A percentile compares a stretch with the other conserved stretches of the same genome.
phyloP scores from a whole-genome alignment of 768 basidiomycete species.

The Calvatia gigantea region DNA sequence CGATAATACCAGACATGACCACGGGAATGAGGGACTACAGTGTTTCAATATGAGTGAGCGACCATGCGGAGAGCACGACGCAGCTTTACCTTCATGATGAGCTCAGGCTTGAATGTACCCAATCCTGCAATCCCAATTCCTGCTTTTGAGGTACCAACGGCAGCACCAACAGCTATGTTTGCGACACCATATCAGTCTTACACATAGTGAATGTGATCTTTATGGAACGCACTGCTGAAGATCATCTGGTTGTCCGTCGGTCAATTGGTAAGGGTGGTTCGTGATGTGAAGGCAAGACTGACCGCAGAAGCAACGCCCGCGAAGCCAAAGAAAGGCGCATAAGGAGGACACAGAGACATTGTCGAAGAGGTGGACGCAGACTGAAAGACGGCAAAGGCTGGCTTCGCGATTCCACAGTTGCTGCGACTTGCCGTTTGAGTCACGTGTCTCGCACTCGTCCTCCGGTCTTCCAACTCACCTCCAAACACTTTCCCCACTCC shows the following conservation, averaged over 20 bases:
- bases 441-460: conserved; percentile 4
- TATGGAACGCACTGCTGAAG: conserved; percentile 75
- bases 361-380: conserved; percentile 1
- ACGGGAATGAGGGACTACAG: conserved; percentile 88
- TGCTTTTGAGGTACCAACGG: conserved; percentile 93
- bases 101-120: conserved; percentile 90
- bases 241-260: conserved; percentile 65
- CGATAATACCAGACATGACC: conserved; percentile 98
- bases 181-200: conserved; percentile 8
- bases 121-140: conserved; percentile 97
- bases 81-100: conserved; percentile 98
- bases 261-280: neutral
- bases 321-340: conserved; percentile 97
- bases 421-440: neutral
- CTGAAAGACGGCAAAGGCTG: neutral
- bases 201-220: neutral
- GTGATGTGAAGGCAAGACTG: conserved; percentile 25
- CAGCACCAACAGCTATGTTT: conserved; percentile 80
- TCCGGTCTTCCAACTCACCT: too few relatives aligned
- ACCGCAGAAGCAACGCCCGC: conserved; percentile 95
- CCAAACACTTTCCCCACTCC: neutral
- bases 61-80: neutral
- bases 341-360: conserved; percentile 80
- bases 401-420: neutral
- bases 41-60: neutral